Percentiles rank a stretch among this genome's conserved stretches.
phyloP scores from a whole-genome alignment of 352 stramenopile genomes.

The Globisporangium yorkense region DNA sequence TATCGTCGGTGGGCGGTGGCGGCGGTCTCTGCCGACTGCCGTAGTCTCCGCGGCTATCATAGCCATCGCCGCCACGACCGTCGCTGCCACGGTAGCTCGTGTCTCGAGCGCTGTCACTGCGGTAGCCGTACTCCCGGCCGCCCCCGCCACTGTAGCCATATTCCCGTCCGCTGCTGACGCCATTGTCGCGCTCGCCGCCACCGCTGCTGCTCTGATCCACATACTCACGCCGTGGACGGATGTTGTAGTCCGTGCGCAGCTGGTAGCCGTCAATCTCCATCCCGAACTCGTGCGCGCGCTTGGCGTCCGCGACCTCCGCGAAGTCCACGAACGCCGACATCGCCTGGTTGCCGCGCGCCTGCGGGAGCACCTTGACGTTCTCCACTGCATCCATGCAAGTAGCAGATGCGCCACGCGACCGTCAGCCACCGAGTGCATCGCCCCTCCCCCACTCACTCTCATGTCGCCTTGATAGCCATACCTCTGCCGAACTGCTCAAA shows the following conservation, averaged over 20 bases:
- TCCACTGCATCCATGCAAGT: conserved; percentile 21
- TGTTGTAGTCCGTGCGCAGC: conserved; percentile 54
- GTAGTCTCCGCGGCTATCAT: background rate
- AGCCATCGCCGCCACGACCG: background rate
- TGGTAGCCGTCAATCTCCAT: conserved; percentile 35
- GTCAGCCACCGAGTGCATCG: background rate
- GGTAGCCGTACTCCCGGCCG: background rate
- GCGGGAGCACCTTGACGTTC: conserved; percentile 59
- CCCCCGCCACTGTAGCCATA: background rate
- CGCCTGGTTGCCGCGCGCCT: conserved; percentile 28
- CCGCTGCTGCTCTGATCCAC: background rate
- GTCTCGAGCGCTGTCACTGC: background rate
- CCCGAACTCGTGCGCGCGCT: conserved; percentile 35
- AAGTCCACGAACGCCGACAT: conserved; percentile 73
- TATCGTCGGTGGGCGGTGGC: background rate
- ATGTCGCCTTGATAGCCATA: conserved; percentile 1
- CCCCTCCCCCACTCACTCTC: background rate
- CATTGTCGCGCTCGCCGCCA: background rate
- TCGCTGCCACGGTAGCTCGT: background rate
- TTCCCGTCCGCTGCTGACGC: background rate
- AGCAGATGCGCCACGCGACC: background rate
- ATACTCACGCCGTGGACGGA: conserved; percentile 18
- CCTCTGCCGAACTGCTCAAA: conserved; percentile 53
- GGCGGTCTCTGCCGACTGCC: background rate
- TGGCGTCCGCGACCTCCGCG: conserved; percentile 26